These are phyloP conservation scores for Nemania abortiva DNA, from an alignment of 2,329 filamentous ascomycete genomes.

Conservation along the genomic window DNA sequence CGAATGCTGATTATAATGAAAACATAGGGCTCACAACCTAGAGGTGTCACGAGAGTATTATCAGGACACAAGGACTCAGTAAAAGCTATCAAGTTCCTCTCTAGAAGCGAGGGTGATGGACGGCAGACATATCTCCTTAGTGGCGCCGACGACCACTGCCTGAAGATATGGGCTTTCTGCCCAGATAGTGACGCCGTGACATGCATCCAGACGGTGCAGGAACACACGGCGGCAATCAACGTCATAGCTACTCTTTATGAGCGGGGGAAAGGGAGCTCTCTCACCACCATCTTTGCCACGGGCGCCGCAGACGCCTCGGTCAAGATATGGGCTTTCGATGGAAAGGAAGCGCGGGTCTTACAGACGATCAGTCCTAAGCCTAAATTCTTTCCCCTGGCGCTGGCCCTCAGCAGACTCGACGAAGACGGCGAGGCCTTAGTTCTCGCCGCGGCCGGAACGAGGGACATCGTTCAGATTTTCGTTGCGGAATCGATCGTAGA, in stretches of 20 bases:
- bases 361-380: conserved; percentile 80
- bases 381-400: conserved; percentile 82
- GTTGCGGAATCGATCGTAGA: conserved; percentile 62
- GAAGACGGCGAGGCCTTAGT: conserved; percentile 66
- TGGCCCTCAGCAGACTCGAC: conserved; percentile 75
- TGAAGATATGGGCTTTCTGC: conserved; percentile 76
- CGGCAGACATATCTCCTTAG: conserved; percentile 73
- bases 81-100: conserved; percentile 85
- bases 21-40: conserved; percentile 52
- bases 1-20: conserved; percentile 23
- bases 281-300: conserved; percentile 71
- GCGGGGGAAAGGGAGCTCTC: conserved; percentile 41
- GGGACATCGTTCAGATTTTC: conserved; percentile 83
- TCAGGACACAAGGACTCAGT: conserved; percentile 83
- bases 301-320: conserved; percentile 84
- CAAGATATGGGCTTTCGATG: conserved; percentile 75
- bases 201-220: conserved; percentile 68
- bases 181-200: conserved; percentile 49
- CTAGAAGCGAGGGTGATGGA: conserved; percentile 55
- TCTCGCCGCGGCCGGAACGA: conserved; percentile 88
- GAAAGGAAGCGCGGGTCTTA: conserved; percentile 63
- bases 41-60: conserved; percentile 75
- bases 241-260: conserved; percentile 64
- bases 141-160: conserved; percentile 82
- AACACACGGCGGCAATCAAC: conserved; percentile 83